These are phyloP conservation scores for Cyphellophora europaea DNA, from an alignment of 2,329 filamentous ascomycete genomes.

Conservation along the genomic window DNA sequence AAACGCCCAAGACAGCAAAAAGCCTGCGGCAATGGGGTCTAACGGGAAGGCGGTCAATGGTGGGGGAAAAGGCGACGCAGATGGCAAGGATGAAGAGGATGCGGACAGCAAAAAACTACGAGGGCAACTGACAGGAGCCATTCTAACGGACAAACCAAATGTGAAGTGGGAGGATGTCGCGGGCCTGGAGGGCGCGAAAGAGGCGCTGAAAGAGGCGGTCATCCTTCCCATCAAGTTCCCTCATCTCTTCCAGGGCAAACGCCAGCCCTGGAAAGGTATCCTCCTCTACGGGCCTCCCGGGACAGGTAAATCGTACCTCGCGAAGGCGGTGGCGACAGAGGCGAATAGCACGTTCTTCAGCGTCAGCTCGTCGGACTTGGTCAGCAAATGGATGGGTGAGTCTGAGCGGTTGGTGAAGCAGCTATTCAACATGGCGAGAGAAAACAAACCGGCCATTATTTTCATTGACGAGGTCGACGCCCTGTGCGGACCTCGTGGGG, in stretches of 20 bases:
- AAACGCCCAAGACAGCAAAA: conserved; percentile 55
- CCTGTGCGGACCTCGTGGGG: conserved; percentile 80
- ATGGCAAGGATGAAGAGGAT: conserved; percentile 63
- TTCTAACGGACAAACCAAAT: conserved; percentile 90
- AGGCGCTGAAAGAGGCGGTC: conserved; percentile 94
- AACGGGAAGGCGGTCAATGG: conserved; percentile 43
- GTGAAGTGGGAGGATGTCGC: conserved; percentile 98
- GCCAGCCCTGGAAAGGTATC: conserved; percentile 98
- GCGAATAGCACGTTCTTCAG: conserved; percentile 99
- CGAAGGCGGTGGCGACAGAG: conserved; percentile 95
- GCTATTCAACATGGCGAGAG: conserved; percentile 93
- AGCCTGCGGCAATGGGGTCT: conserved; percentile 41
- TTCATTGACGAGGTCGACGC: conserved; percentile 98
- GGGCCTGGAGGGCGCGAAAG: conserved; percentile 86
- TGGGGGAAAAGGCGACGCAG: conserved; percentile 47
- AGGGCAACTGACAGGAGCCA: conserved; percentile 81
- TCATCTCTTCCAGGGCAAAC: conserved; percentile 88
- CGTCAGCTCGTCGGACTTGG: conserved; percentile 91
- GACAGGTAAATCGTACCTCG: conserved; percentile 94
- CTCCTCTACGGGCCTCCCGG: conserved; percentile 91
- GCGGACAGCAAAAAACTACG: conserved; percentile 93
- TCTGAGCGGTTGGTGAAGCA: conserved; percentile 95
- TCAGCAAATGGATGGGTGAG: conserved; percentile 99
- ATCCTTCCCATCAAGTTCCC: conserved; percentile 98
- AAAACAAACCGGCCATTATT: conserved; percentile 96